These are phyloP conservation scores for Saxophila tyrrhenica DNA, from an alignment of 495 filamentous ascomycete species.

Conservation along the genomic window DNA sequence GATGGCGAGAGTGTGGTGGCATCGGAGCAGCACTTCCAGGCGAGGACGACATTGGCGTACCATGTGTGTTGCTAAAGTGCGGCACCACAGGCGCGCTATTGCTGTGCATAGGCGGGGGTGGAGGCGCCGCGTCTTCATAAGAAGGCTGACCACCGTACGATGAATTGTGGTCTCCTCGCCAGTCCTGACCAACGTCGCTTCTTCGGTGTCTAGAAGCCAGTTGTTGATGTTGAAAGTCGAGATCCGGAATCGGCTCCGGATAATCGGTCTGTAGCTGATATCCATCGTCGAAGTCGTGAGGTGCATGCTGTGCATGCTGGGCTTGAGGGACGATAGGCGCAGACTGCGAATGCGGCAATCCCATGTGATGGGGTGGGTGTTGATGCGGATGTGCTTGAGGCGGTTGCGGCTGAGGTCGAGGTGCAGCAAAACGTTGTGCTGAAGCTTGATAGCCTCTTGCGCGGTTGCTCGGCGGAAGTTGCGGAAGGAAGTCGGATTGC, in stretches of 20 bases:
- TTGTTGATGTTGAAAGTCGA: constrained; percentile 19
- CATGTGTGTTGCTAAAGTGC: constrained; percentile 2
- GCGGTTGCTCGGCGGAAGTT: constrained; percentile 17
- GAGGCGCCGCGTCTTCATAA: constrained; percentile 24
- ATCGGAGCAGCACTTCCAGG: neutral
- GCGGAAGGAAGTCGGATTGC: constrained; percentile 17
- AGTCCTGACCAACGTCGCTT: constrained; percentile 9
- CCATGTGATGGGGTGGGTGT: constrained; percentile 7
- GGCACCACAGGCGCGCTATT: constrained; percentile 24
- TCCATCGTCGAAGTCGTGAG: constrained; percentile 3
- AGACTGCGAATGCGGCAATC: constrained; percentile 25
- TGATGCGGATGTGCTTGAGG: constrained; percentile 1
- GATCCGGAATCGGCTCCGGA: constrained; percentile 18
- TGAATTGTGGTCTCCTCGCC: constrained; percentile 12
- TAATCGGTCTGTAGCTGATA: constrained; percentile 16
- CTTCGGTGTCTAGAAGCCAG: constrained; percentile 5
- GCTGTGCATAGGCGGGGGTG: constrained; percentile 31
- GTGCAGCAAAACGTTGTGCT: neutral
- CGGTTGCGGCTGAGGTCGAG: constrained; percentile 1
- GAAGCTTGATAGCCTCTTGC: neutral
- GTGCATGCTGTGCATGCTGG: neutral
- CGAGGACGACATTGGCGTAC: constrained; percentile 1
- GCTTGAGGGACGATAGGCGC: constrained; percentile 16
- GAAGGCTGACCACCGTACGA: neutral
- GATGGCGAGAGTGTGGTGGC: constrained; percentile 15